phyloP scores from a whole-genome alignment of 2,329 filamentous ascomycete genomes.

The Exophiala aquamarina region DNA sequence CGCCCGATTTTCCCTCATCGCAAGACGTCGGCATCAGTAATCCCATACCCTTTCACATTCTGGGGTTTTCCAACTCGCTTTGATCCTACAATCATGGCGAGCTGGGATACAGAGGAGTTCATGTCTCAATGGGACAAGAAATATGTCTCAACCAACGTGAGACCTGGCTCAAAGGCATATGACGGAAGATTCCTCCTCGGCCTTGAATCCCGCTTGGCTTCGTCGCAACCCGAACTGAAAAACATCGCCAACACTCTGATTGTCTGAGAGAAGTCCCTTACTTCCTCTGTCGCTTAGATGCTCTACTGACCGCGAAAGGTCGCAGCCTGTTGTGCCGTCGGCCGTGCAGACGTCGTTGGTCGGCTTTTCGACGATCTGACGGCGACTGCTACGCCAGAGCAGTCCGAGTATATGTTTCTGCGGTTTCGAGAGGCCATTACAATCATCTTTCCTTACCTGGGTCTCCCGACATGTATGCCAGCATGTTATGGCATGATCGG shows the following conservation, averaged over 20 bases:
- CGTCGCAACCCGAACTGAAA: slow-evolving; percentile 1
- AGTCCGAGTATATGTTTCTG: slow-evolving; percentile 9
- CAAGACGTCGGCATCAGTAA: too few relatives aligned
- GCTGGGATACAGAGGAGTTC: slow-evolving; percentile 12
- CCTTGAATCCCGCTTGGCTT: slow-evolving; percentile 2
- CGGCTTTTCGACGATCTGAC: slow-evolving; percentile 15
- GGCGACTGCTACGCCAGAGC: neutral
- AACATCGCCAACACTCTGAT: slow-evolving; percentile 10
- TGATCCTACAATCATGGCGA: slow-evolving; percentile 3
- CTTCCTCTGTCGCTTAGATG: neutral
- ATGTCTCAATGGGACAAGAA: slow-evolving; percentile 17
- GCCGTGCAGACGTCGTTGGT: slow-evolving; percentile 13
- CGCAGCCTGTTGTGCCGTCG: slow-evolving; percentile 16
- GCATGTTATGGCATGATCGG: slow-evolving; percentile 17
- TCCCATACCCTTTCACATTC: neutral
- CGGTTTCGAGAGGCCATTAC: slow-evolving; percentile 8
- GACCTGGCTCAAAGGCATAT: slow-evolving; percentile 7
- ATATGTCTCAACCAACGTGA: slow-evolving; percentile 14
- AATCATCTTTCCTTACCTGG: slow-evolving; percentile 11
- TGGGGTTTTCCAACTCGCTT: neutral
- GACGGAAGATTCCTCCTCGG: slow-evolving; percentile 5
- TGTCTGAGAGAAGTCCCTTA: neutral
- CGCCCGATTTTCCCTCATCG: too few relatives aligned
- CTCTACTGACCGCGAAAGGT: slow-evolving; percentile 1
- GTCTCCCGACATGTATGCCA: slow-evolving; percentile 14